A percentile compares a stretch with the other conserved stretches of the same genome.
Conservation (phyloP, 805 yeast genomes). For the Cephaloascus fragrans region DNA sequence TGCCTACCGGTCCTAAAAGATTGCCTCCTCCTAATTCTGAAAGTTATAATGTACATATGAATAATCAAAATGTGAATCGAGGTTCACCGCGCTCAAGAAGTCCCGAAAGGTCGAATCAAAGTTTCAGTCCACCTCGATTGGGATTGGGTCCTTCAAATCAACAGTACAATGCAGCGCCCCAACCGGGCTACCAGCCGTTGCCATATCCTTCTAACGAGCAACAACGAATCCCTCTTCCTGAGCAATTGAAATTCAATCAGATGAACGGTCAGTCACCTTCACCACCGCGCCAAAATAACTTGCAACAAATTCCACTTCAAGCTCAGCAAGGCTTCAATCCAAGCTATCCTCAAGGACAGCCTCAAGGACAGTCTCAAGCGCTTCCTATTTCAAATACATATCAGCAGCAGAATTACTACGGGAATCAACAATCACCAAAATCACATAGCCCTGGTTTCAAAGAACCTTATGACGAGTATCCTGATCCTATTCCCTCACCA, state of each 20-base stretch:
- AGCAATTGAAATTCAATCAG: too few species aligned
- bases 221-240: background rate
- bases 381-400: too few species aligned
- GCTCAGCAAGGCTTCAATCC: background rate
- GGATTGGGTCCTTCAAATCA: too few species aligned
- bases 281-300: background rate
- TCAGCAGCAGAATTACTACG: background rate
- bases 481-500: constrained; percentile 9
- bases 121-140: too few species aligned
- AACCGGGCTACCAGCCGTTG: background rate
- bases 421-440: constrained; percentile 1
- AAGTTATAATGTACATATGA: background rate
- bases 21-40: background rate
- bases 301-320: background rate
- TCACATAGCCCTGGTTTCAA: constrained; percentile 5
- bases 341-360: constrained; percentile 1
- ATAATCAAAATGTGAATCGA: too few species aligned
- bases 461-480: constrained; percentile 18
- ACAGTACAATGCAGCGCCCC: too few species aligned
- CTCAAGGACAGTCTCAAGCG: constrained; percentile 1
- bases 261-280: too few species aligned
- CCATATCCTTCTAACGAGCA: too few species aligned
- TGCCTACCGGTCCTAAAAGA: background rate
- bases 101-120: background rate
- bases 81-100: too few species aligned